phyloP scores from a whole-genome alignment of 768 basidiomycete genomes.

The Kwoniella heveanensis region DNA sequence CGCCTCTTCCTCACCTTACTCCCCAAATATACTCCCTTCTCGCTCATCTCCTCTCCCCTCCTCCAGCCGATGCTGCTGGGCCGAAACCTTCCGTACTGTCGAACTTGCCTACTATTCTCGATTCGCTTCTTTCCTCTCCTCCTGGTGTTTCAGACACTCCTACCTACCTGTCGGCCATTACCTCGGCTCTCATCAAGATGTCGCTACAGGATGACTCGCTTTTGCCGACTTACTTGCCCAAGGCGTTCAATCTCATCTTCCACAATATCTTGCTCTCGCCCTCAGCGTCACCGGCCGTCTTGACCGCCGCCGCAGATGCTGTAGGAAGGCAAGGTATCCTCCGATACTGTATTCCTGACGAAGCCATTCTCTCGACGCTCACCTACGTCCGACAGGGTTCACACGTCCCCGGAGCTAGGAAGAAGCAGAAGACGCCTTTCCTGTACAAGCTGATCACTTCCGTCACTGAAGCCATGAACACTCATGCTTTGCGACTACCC shows the following conservation, averaged over 20 bases:
- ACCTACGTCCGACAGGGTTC: slow-evolving; percentile 57
- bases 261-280: slow-evolving; percentile 47
- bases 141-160: slow-evolving; percentile 48
- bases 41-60: slow-evolving; percentile 69
- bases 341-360: slow-evolving; percentile 70
- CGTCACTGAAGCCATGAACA: slow-evolving; percentile 68
- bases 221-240: slow-evolving; percentile 45
- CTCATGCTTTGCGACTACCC: slow-evolving; percentile 72
- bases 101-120: slow-evolving; percentile 54
- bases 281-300: slow-evolving; percentile 30
- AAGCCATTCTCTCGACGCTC: slow-evolving; percentile 61
- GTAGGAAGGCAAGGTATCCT: slow-evolving; percentile 58
- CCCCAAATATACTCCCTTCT: slow-evolving; percentile 84
- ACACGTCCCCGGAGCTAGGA: slow-evolving; percentile 59
- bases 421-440: slow-evolving; percentile 61
- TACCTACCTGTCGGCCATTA: slow-evolving; percentile 52
- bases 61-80: slow-evolving; percentile 37
- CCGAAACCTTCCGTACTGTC: slow-evolving; percentile 44
- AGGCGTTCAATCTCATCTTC: slow-evolving; percentile 53
- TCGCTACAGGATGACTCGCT: slow-evolving; percentile 45
- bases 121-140: slow-evolving; percentile 53
- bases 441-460: slow-evolving; percentile 68
- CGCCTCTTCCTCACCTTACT: slow-evolving; percentile 84
- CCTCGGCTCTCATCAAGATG: slow-evolving; percentile 53
- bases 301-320: slow-evolving; percentile 49